These are phyloP conservation scores for Pleoardoris graminearum DNA, from an alignment of 2,329 filamentous ascomycete species.

Conservation along the genomic window DNA sequence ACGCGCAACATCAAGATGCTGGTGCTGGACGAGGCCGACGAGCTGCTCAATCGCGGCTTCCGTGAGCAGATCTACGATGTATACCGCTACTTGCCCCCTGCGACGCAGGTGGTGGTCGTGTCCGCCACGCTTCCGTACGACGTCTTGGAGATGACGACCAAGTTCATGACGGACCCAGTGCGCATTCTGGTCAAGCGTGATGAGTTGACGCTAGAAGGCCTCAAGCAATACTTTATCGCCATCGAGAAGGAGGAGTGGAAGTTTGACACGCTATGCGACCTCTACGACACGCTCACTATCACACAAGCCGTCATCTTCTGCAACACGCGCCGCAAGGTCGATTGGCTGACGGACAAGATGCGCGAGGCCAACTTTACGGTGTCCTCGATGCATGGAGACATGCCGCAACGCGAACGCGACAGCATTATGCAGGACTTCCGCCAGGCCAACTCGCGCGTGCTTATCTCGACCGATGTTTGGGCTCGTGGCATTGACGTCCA, in stretches of 20 bases:
- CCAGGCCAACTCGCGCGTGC: constrained; percentile 90
- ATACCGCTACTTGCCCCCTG: constrained; percentile 93
- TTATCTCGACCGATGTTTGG: constrained; percentile 98
- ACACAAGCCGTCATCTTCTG: constrained; percentile 99
- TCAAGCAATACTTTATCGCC: constrained; percentile 99
- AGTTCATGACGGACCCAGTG: constrained; percentile 99
- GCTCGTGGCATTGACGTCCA: constrained; percentile 98
- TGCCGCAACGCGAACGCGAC: constrained; percentile 97
- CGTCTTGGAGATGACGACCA: constrained; percentile 98
- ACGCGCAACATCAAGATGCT: constrained; percentile 79
- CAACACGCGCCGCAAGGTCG: constrained; percentile 98
- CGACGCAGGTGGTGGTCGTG: constrained; percentile 97
- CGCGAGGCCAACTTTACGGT: constrained; percentile 98
- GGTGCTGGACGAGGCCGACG: constrained; percentile 75
- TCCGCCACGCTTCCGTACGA: constrained; percentile 97
- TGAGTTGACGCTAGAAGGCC: constrained; percentile 92
- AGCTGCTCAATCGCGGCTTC: constrained; percentile 89
- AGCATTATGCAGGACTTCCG: constrained; percentile 99
- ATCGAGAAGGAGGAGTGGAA: constrained; percentile 99
- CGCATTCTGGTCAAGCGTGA: constrained; percentile 98
- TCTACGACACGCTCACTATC: constrained; percentile 98
- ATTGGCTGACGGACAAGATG: constrained; percentile 99
- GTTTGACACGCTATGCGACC: constrained; percentile 96
- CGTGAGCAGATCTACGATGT: constrained; percentile 99
- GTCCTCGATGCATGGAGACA: constrained; percentile 97